These are phyloP conservation scores for Metschnikowia sp. DNA, from an alignment of 805 yeast genomes.

Conservation along the genomic window DNA sequence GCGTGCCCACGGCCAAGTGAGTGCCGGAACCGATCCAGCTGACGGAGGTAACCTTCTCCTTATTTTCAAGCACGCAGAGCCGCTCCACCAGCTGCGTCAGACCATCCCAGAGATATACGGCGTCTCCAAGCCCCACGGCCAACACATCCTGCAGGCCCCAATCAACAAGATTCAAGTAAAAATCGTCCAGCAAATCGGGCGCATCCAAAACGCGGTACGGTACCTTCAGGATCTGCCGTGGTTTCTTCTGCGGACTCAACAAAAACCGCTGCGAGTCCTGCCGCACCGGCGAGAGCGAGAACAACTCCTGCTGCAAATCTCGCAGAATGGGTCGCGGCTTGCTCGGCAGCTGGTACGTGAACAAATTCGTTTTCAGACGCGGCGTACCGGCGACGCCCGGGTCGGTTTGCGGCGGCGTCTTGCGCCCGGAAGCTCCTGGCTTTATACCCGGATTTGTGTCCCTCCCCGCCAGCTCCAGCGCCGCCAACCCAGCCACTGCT, in stretches of 20 bases:
- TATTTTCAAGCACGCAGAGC: constrained; percentile 66
- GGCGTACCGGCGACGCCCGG: constrained; percentile 31
- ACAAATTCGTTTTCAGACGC: constrained; percentile 52
- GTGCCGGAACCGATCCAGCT: constrained; percentile 95
- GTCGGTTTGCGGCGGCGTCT: constrained; percentile 20
- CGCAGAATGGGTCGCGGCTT: constrained; percentile 59
- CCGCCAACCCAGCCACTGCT: constrained; percentile 35
- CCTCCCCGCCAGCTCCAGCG: constrained; percentile 1
- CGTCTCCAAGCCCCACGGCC: constrained; percentile 86
- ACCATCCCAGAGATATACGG: constrained; percentile 91
- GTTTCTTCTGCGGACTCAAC: constrained; percentile 76
- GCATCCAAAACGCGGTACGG: constrained; percentile 95
- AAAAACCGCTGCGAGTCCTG: constrained; percentile 80
- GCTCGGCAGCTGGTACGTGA: constrained; percentile 72
- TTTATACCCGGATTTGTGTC: constrained; percentile 2
- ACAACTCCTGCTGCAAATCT: constrained; percentile 68
- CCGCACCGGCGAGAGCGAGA: constrained; percentile 82
- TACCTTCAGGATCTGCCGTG: constrained; percentile 74
- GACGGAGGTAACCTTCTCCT: constrained; percentile 75
- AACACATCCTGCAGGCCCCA: constrained; percentile 91
- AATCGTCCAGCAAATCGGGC: constrained; percentile 91
- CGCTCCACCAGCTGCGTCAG: constrained; percentile 77
- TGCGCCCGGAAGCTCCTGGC: constrained; percentile 8
- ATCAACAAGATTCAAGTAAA: constrained; percentile 85
- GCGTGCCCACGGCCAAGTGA: constrained; percentile 90